Conservation (phyloP, 1,284 basidiomycete genomes). For the Kwoniella shivajii region DNA sequence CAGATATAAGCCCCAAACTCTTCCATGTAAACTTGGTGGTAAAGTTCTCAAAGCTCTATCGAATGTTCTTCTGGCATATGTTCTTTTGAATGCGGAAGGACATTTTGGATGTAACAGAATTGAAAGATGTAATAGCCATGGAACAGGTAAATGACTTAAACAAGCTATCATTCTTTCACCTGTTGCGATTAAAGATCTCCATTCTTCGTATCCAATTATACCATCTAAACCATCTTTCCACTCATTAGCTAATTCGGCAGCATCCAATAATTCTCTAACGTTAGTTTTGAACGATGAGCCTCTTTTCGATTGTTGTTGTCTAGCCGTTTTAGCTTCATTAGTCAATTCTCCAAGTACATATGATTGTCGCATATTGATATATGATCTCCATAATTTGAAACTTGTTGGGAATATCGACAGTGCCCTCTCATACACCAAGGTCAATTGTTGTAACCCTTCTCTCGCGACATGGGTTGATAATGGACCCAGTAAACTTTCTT, state of each 20-base stretch:
- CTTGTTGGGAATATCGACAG: conserved; percentile 83
- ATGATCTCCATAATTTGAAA: conserved; percentile 95
- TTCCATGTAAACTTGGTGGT: conserved; percentile 88
- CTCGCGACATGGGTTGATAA: conserved; percentile 73
- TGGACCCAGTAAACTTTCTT: conserved; percentile 53
- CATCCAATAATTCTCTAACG: conserved; percentile 82
- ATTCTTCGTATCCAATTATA: conserved; percentile 89
- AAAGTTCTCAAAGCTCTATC: conserved; percentile 93
- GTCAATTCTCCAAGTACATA: conserved; percentile 77
- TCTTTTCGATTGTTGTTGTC: conserved; percentile 65
- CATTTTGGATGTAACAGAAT: conserved; percentile 89
- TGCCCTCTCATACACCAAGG: conserved; percentile 90
- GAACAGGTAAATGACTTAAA: conserved; percentile 78
- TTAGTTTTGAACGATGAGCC: conserved; percentile 78
- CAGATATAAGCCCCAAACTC: conserved; percentile 94
- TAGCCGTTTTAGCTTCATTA: conserved; percentile 49
- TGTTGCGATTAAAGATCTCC: conserved; percentile 82
- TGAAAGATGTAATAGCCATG: conserved; percentile 92
- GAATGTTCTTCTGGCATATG: conserved; percentile 90
- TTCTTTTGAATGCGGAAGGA: conserved; percentile 78
- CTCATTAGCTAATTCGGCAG: conserved; percentile 78
- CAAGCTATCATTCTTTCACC: conserved; percentile 94
- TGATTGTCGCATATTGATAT: conserved; percentile 77
- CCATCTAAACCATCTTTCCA: conserved; percentile 87
- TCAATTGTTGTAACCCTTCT: conserved; percentile 75